Evolutionary conservation across 1,139 yeast species (phyloP), one percentile per base, ranked within the genome.

Genomic region (Candida tunisiensis): DNA sequence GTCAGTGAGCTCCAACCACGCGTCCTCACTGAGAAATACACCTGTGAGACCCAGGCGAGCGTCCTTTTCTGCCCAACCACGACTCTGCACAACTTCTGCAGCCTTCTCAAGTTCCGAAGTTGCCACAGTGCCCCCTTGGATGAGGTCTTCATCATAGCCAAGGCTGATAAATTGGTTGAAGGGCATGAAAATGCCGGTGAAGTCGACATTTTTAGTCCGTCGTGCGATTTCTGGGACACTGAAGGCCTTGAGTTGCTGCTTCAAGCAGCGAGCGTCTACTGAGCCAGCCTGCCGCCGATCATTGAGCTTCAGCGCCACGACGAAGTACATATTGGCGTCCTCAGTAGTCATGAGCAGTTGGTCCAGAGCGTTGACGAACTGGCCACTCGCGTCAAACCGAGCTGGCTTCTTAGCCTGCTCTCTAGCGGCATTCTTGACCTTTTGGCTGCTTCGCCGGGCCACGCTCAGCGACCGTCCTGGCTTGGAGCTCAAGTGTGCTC

Each of bases 191-290:
- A 57, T 41, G n/a, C n/a, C n/a, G 8, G 56, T 44, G 26, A 48
- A 51, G 30, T 57, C 61, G 8, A 53, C 51, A 16, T 37, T 37
- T 31, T 51, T 52, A 11, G 55, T 55, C 2, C 57, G 45, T 19
- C 44, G 42, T 3, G 60, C 57, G 23, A 57, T 42, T 31, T 56
- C 62, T 4, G 61, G 55, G 12, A 57, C 38, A 7, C 61, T 60
- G 27, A 55, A 44, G 2, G 61, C 60, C 25, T 51, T 47, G 16
- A 55, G 46, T 33, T 56, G 62, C 34, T 56, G 60, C 13, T 59
- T 42, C 8, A 56, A 58, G 32, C 60, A 55, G 12, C 60, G 42
- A 4, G 60, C 60, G 29, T 56, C 62, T 29, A 57, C 44, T 10
- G 55, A 50, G 6, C 49, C 45, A 2, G 53, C 39, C 8, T 53